These are phyloP conservation scores for Rhodotorula sp. DNA, from an alignment of 1,284 basidiomycete genomes.

Conservation along the genomic window DNA sequence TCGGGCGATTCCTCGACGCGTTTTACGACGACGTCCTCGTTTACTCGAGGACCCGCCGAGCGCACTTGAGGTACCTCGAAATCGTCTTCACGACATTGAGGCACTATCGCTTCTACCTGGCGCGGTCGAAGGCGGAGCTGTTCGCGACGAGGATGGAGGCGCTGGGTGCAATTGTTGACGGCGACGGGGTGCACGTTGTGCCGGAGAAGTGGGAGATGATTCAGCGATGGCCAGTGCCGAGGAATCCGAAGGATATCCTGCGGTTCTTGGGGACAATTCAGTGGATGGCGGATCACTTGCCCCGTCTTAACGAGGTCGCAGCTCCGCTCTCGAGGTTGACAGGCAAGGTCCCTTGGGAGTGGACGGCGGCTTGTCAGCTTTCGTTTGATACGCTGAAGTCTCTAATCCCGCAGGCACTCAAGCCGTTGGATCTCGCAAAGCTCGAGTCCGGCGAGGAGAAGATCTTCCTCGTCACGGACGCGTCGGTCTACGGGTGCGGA, in stretches of 20 bases:
- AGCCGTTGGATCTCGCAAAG: conserved; percentile 47
- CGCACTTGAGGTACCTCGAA: conserved; percentile 47
- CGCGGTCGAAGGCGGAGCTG: conserved; percentile 43
- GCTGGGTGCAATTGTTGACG: conserved; percentile 47
- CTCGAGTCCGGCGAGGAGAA: conserved; percentile 41
- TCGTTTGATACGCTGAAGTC: conserved; percentile 51
- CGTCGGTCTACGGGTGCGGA: conserved; percentile 51
- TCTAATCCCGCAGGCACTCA: conserved; percentile 43
- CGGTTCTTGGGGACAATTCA: conserved; percentile 53
- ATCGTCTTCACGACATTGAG: conserved; percentile 43
- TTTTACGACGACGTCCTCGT: conserved; percentile 51
- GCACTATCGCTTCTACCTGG: too few relatives aligned
- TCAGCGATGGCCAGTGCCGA: conserved; percentile 44
- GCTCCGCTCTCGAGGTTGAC: conserved; percentile 8
- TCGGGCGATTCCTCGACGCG: conserved; percentile 45
- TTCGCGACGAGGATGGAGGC: conserved; percentile 45
- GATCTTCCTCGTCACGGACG: conserved; percentile 55
- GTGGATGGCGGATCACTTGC: conserved; percentile 53
- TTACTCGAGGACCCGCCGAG: conserved; percentile 45
- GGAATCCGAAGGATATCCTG: conserved; percentile 51
- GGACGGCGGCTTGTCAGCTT: conserved; percentile 37
- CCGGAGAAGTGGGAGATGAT: conserved; percentile 44
- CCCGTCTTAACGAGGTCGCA: conserved; percentile 43
- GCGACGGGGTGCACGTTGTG: conserved; percentile 46
- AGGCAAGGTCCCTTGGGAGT: conserved; percentile 13